Percentiles rank a stretch among this genome's conserved stretches.
Evolutionary conservation across 805 yeast genomes (phyloP).

Genomic region (Pichia insulana): DNA sequence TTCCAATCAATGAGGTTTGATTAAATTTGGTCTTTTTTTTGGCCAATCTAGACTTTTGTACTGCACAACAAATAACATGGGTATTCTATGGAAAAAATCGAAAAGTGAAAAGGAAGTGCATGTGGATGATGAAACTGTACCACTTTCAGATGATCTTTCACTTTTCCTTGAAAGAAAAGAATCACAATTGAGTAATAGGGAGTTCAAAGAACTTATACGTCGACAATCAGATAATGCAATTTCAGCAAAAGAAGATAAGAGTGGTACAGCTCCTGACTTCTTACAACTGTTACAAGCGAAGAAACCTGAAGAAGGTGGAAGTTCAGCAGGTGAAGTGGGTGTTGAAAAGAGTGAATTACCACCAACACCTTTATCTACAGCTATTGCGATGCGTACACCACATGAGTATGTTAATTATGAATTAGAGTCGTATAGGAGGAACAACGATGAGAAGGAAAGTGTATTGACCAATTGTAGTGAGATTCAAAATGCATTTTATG

Average conservation of each 20-base stretch:
- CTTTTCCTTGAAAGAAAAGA: conserved; percentile 21
- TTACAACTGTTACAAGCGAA: conserved; percentile 3
- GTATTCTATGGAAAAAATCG: conserved; percentile 7
- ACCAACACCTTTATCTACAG: conserved; percentile 2
- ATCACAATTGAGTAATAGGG: conserved; percentile 24
- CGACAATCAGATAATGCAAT: conserved; percentile 10
- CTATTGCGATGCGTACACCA: conserved; percentile 6
- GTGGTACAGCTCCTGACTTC: conserved; percentile 2
- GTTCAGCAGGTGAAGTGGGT: neutral
- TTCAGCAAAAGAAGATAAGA: conserved; percentile 2
- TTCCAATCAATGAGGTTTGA: too few species aligned
- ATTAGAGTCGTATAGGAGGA: conserved; percentile 24
- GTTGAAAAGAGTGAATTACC: conserved; percentile 6
- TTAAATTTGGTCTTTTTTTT: too few species aligned
- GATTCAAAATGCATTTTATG: conserved; percentile 21
- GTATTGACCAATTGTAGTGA: conserved; percentile 29
- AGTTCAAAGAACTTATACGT: conserved; percentile 21
- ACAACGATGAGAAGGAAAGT: conserved; percentile 21
- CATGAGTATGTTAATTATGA: conserved; percentile 10
- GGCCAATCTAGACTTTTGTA: too few species aligned
- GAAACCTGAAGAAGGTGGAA: neutral
- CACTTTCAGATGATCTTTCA: conserved; percentile 20
- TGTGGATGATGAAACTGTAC: neutral
- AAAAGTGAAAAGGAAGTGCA: neutral
- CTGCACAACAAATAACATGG: too few species aligned